Conservation (phyloP, 2,329 filamentous ascomycete genomes). For the Conoideocrella luteorostrata region DNA sequence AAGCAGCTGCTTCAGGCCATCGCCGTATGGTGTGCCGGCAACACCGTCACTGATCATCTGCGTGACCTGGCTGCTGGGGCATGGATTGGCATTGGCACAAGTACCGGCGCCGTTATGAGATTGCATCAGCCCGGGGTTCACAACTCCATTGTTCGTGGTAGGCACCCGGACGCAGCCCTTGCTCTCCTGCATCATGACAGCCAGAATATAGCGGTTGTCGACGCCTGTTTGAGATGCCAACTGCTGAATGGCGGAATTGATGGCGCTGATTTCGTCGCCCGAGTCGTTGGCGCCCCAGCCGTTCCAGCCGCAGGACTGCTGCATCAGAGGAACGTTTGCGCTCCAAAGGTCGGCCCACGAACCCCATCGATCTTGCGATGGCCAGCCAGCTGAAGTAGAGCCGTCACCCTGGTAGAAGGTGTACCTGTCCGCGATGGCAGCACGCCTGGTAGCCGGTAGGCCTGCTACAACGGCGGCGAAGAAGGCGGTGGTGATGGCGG, state of each 20-base stretch:
- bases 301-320: too few relatives aligned
- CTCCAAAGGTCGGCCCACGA: too few relatives aligned
- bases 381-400: too few relatives aligned
- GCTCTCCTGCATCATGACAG: slow-evolving; percentile 37
- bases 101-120: slow-evolving; percentile 27
- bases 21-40: slow-evolving; percentile 31
- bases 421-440: too few relatives aligned
- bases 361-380: too few relatives aligned
- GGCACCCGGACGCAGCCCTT: slow-evolving; percentile 35
- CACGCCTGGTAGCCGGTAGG: too few relatives aligned
- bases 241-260: slow-evolving; percentile 25
- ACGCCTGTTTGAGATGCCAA: slow-evolving; percentile 22
- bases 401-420: too few relatives aligned
- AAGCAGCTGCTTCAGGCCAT: too few relatives aligned
- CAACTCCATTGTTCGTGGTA: slow-evolving; percentile 33
- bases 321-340: too few relatives aligned
- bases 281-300: slow-evolving; percentile 18
- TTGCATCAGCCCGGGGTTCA: slow-evolving; percentile 37
- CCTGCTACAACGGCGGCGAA: too few relatives aligned
- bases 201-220: slow-evolving; percentile 36
- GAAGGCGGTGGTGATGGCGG: too few relatives aligned
- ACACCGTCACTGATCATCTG: slow-evolving; percentile 34
- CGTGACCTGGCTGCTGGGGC: slow-evolving; percentile 17
- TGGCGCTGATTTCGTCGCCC: slow-evolving; percentile 6
- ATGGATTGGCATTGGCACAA: slow-evolving; percentile 28